Percentiles rank a stretch among this genome's conserved stretches.
Conservation (phyloP, 2,329 filamentous ascomycete genomes). For the Epichloe aotearoae region DNA sequence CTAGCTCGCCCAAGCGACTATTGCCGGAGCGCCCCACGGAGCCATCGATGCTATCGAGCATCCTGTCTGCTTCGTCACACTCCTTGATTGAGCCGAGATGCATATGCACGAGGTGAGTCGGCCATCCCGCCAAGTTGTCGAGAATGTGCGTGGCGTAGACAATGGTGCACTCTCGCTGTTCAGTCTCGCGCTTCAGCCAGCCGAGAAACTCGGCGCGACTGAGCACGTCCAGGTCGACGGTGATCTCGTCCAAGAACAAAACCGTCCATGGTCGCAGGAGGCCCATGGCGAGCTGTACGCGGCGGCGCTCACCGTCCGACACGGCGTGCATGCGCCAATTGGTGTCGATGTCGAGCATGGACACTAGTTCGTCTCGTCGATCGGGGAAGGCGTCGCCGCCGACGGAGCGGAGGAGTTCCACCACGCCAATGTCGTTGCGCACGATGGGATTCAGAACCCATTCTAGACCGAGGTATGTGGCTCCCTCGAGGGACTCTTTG, state of each 20-base stretch:
- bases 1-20: slow-evolving; percentile 73
- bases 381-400: slow-evolving; percentile 74
- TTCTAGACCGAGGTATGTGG: slow-evolving; percentile 93
- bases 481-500: slow-evolving; percentile 76
- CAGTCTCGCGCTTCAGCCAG: slow-evolving; percentile 81
- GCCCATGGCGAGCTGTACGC: slow-evolving; percentile 95
- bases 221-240: slow-evolving; percentile 86
- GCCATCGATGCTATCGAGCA: slow-evolving; percentile 41
- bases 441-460: slow-evolving; percentile 98
- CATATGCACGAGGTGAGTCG: slow-evolving; percentile 94
- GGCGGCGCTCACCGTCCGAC: slow-evolving; percentile 76
- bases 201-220: slow-evolving; percentile 71
- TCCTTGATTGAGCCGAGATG: slow-evolving; percentile 77
- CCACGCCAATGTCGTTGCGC: slow-evolving; percentile 84
- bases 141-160: slow-evolving; percentile 97
- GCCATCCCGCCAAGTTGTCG: slow-evolving; percentile 90
- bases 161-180: slow-evolving; percentile 70
- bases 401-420: slow-evolving; percentile 70
- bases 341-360: slow-evolving; percentile 82
- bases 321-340: slow-evolving; percentile 94
- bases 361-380: slow-evolving; percentile 74
- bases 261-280: slow-evolving; percentile 84
- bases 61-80: slow-evolving; percentile 62
- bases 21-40: slow-evolving; percentile 45
- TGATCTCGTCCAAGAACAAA: slow-evolving; percentile 88